Conservation (phyloP, 169 alveolate species). For the Eimeria sp. region DNA sequence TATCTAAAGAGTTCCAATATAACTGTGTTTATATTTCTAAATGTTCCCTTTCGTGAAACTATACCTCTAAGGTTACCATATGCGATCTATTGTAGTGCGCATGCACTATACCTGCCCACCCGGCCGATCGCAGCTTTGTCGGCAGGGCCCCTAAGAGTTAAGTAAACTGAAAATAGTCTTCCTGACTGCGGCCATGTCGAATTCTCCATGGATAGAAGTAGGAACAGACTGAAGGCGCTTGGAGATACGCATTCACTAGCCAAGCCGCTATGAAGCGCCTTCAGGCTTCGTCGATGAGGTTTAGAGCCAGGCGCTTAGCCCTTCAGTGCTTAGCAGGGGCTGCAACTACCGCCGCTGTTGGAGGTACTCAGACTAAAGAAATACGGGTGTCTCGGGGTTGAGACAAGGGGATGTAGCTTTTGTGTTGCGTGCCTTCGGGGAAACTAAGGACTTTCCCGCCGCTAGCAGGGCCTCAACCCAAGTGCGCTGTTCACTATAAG, state of each 20-base stretch:
- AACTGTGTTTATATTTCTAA: no score
- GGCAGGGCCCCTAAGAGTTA: conserved; percentile 16
- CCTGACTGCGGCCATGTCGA: neutral
- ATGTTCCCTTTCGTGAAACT: no score
- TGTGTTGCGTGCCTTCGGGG: neutral
- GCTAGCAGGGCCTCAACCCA: neutral
- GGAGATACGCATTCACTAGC: neutral
- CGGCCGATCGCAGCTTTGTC: neutral
- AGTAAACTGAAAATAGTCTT: neutral
- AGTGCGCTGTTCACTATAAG: neutral
- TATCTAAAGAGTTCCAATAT: no score
- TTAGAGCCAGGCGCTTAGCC: conserved; percentile 25
- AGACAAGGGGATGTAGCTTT: neutral
- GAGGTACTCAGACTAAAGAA: neutral
- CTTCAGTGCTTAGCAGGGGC: conserved; percentile 50
- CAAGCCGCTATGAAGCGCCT: conserved; percentile 16
- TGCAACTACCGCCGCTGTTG: conserved; percentile 34
- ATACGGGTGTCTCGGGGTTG: neutral
- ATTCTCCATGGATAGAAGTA: neutral
- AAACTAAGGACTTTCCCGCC: neutral
- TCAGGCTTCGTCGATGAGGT: conserved; percentile 29
- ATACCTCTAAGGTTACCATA: no score
- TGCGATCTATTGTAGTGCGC: no score
- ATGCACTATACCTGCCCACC: no score
- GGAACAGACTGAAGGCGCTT: neutral